Conservation (phyloP, 2,329 filamentous ascomycete species). For the Epichloe bromicola region DNA sequence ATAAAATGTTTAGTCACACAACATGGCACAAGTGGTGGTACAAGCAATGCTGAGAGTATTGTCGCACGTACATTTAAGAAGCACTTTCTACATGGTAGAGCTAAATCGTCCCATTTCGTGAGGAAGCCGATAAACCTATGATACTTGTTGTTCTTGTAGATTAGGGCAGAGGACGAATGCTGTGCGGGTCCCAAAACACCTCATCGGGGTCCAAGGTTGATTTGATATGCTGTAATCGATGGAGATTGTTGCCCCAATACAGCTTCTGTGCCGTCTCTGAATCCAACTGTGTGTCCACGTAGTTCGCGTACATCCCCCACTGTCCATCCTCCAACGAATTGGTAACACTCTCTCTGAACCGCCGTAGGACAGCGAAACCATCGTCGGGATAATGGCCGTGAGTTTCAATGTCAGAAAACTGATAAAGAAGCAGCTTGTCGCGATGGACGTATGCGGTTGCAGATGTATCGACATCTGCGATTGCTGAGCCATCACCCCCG, state of each 20-base stretch:
- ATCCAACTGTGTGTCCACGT: conserved; percentile 35
- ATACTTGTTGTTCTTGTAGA: too few species aligned
- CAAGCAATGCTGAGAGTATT: too few species aligned
- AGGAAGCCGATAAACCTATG: too few species aligned
- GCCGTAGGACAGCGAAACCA: conserved; percentile 17
- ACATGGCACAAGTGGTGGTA: too few species aligned
- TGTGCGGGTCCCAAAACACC: conserved; percentile 18
- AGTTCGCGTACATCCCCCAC: conserved; percentile 40
- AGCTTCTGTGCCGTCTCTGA: conserved; percentile 32
- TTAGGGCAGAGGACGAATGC: neutral
- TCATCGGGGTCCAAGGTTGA: conserved; percentile 24
- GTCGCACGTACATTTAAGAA: too few species aligned
- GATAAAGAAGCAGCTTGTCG: conserved; percentile 35
- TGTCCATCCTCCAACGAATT: conserved; percentile 19
- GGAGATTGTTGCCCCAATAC: conserved; percentile 32
- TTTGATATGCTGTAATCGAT: conserved; percentile 25
- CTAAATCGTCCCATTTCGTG: too few species aligned
- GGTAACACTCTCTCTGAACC: conserved; percentile 20
- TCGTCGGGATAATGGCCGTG: conserved; percentile 26
- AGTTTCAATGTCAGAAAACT: conserved; percentile 30
- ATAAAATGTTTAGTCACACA: too few species aligned
- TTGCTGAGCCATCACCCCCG: conserved; percentile 23
- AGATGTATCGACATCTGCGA: conserved; percentile 14
- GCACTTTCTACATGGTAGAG: too few species aligned
- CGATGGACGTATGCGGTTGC: conserved; percentile 26